Evolutionary conservation across 202 grass and related monocot genomes (phyloP).

Genomic region (Saccharum hybrid): DNA sequence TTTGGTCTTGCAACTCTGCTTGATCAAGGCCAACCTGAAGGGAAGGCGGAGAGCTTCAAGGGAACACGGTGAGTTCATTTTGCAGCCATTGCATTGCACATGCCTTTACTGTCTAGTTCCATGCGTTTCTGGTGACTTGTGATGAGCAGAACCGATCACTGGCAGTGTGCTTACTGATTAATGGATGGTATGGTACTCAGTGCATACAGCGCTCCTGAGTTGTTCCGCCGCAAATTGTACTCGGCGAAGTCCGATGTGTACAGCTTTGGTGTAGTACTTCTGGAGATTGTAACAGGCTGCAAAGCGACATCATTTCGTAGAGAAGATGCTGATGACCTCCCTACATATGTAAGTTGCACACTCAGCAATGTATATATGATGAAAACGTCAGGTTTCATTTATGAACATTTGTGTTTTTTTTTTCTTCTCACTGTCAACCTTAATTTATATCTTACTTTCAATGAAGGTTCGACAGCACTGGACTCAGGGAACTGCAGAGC

Average conservation of each 20-base stretch:
- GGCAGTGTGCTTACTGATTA: not conserved
- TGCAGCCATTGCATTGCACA: too few species aligned
- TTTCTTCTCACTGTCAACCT: not conserved
- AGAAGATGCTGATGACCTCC: conserved; percentile 21
- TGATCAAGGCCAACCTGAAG: conserved; percentile 10
- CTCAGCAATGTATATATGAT: not conserved
- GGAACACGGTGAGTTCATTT: conserved; percentile 25
- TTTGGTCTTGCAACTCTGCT: conserved; percentile 52
- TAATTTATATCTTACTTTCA: not conserved
- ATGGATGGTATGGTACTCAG: not conserved
- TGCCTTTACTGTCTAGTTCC: too few species aligned
- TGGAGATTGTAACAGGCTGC: conserved; percentile 31
- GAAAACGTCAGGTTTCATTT: not conserved
- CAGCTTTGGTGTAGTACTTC: conserved; percentile 27
- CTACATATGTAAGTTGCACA: too few species aligned
- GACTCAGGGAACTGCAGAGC: conserved; percentile 2
- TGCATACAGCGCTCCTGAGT: conserved; percentile 29
- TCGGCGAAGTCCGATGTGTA: conserved; percentile 31
- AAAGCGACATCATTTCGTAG: not conserved
- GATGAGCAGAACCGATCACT: not conserved
- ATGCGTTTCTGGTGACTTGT: too few species aligned
- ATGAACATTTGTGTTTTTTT: not conserved
- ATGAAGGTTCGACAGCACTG: conserved; percentile 19
- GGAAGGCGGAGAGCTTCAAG: not conserved
- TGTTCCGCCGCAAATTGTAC: not conserved